Conservation (phyloP, 1,284 basidiomycete species). For the Erythrobasidium hasegawianum region DNA sequence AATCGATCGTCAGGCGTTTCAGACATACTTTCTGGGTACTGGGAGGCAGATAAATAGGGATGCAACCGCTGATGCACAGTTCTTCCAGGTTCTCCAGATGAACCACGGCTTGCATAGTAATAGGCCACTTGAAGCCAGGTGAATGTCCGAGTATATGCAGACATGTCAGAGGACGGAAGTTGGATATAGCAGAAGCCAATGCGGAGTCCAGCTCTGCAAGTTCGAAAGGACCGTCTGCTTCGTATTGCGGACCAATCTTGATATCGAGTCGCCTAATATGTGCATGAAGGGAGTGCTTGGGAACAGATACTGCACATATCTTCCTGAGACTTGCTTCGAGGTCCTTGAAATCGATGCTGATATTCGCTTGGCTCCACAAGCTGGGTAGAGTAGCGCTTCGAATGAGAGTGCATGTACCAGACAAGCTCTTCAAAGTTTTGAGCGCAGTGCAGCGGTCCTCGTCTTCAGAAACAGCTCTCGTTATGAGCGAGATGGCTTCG, state of each 20-base stretch:
- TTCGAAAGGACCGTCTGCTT: not conserved
- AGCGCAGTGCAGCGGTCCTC: not conserved
- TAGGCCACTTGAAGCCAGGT: not conserved
- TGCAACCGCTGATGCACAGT: not conserved
- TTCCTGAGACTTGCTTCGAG: not conserved
- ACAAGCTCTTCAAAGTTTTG: not conserved
- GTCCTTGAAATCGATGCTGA: conserved; percentile 1
- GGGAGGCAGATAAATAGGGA: not conserved
- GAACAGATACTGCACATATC: not conserved
- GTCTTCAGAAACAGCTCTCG: not conserved
- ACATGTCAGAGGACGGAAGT: not conserved
- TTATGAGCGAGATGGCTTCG: not conserved
- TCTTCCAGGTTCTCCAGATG: not conserved
- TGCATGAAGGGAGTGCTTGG: not conserved
- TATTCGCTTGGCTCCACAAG: not conserved
- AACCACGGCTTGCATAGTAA: not conserved
- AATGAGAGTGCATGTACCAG: not conserved
- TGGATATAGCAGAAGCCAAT: not conserved
- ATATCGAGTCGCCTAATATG: not conserved
- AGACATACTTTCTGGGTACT: not conserved
- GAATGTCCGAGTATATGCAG: not conserved
- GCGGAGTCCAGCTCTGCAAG: not conserved
- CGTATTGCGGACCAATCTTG: not conserved
- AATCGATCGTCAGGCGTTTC: not conserved
- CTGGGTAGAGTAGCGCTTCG: not conserved